Evolutionary conservation across 345 rosid genomes (phyloP).

Genomic region (Citrus inodora): DNA sequence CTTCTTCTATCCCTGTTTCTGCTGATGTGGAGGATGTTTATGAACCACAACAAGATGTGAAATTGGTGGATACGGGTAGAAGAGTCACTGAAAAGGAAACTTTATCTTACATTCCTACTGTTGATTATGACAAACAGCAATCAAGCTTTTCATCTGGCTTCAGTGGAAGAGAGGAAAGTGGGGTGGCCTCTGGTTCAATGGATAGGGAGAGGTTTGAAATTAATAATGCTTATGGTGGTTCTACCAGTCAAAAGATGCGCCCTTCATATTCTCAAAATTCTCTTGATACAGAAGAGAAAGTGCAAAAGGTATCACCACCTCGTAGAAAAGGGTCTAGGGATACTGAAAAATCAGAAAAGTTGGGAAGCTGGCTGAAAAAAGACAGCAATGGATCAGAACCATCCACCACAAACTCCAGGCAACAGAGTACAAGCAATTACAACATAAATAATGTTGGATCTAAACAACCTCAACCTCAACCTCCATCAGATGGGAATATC

Average conservation of each 20-base stretch:
- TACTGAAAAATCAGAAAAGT: constrained; percentile 60
- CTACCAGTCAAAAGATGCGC: constrained; percentile 45
- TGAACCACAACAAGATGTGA: constrained; percentile 58
- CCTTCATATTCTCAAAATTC: constrained; percentile 49
- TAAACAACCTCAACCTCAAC: constrained; percentile 49
- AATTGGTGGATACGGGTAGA: constrained; percentile 49
- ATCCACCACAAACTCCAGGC: constrained; percentile 40
- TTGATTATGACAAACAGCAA: constrained; percentile 49
- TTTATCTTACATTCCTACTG: constrained; percentile 34
- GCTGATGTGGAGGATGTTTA: constrained; percentile 45
- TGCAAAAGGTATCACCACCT: constrained; percentile 78
- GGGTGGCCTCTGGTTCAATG: constrained; percentile 37
- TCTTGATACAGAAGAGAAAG: constrained; percentile 68
- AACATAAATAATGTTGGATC: constrained; percentile 41
- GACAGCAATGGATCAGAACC: constrained; percentile 51
- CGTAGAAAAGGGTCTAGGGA: constrained; percentile 70
- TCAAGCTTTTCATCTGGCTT: constrained; percentile 39
- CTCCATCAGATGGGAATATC: constrained; percentile 61
- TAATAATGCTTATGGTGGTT: constrained; percentile 43
- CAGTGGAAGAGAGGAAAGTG: constrained; percentile 56
- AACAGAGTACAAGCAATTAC: constrained; percentile 33
- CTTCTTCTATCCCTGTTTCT: constrained; percentile 40
- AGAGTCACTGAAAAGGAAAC: constrained; percentile 64
- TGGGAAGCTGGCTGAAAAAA: constrained; percentile 47
- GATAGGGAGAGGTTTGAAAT: constrained; percentile 60